Evolutionary conservation across 371 early-diverging fungal species (phyloP), one percentile per base, ranked within the genome.

Genomic region (Mucor sp.): DNA sequence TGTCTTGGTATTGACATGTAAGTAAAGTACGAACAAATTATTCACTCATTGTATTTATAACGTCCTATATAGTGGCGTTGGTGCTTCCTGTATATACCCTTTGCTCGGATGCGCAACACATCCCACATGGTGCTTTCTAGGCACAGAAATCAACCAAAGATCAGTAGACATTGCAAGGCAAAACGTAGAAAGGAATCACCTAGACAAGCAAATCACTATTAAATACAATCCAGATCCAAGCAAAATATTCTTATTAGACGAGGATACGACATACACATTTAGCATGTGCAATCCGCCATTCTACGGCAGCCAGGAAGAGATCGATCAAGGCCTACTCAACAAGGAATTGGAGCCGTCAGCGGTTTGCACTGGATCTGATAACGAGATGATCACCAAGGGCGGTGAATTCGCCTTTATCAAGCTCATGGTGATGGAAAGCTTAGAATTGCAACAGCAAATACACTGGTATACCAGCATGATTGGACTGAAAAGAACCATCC

Each of bases 271-370:
- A 0, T 91, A 82, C 72, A 71, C 78, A 28, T 91, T 91, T 63
- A 78, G 83, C 50, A 90, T 92, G 90, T 90, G 90, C 69, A 92
- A 92, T 62, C 93, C 93, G 7, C 93, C 93, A 3, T 92, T 92
- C 64, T 92, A 88, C 55, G 73, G 63, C 1, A 83, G 80, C 41
- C 55, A 66, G 12, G 76, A 75, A 41, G 84, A 89, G 39, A 70
- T 89, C 7, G 76, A 81, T 15, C 63, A 68, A 48, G 74, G 79
- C 0, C 55, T 74, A 6, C 47, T 56, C 11, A 70, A 66, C 21
- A 91, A 91, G 57, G 69, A 78, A 48, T 15, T 68, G 0, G 70
- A 72, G 17, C 88, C 90, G 1, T 78, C 72, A 14, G 80, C 87
- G 12, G 85, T 80, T 0, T 91, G 89, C 62, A 89, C 85, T 1